Percentiles rank a stretch among this genome's conserved stretches.
Evolutionary conservation across 2,329 filamentous ascomycete genomes (phyloP).

Genomic region (Trichothecium sympodiale): DNA sequence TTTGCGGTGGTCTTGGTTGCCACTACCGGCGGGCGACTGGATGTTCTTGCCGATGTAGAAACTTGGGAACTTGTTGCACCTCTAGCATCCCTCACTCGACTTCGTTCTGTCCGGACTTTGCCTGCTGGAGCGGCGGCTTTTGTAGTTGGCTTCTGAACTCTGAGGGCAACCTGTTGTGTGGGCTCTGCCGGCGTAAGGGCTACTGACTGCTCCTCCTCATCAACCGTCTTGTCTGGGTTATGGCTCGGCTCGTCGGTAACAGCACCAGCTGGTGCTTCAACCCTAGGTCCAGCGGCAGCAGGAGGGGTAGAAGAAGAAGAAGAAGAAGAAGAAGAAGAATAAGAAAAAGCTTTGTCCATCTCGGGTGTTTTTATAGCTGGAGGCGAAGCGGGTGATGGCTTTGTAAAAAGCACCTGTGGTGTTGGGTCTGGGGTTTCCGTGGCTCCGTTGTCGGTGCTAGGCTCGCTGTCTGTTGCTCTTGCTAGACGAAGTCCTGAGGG

Average conservation of each 20-base stretch:
- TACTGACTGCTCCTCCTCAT: constrained; percentile 23
- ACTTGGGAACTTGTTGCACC: constrained; percentile 3
- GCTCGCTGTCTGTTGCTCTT: no score
- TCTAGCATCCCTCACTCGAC: constrained; percentile 7
- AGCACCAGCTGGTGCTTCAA: constrained; percentile 6
- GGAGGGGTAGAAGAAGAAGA: no score
- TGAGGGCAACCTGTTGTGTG: constrained; percentile 3
- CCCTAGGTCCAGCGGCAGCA: no score
- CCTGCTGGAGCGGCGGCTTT: constrained; percentile 2
- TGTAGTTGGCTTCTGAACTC: constrained; percentile 2
- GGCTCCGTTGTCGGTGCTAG: no score
- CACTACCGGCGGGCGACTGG: not conserved
- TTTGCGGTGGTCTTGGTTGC: constrained; percentile 9
- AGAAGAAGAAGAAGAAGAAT: no score
- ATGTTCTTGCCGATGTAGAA: not conserved
- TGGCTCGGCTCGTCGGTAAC: constrained; percentile 21
- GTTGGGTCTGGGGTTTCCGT: no score
- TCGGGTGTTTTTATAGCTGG: no score
- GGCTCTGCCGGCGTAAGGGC: constrained; percentile 19
- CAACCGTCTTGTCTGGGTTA: constrained; percentile 29
- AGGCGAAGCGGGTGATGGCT: no score
- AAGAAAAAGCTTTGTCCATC: no score
- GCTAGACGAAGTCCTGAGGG: constrained; percentile 15
- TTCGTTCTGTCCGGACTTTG: no score
- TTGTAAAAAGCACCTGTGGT: no score